Conservation (phyloP, 2,329 filamentous ascomycete genomes). For the Lasiodiplodia sp. region DNA sequence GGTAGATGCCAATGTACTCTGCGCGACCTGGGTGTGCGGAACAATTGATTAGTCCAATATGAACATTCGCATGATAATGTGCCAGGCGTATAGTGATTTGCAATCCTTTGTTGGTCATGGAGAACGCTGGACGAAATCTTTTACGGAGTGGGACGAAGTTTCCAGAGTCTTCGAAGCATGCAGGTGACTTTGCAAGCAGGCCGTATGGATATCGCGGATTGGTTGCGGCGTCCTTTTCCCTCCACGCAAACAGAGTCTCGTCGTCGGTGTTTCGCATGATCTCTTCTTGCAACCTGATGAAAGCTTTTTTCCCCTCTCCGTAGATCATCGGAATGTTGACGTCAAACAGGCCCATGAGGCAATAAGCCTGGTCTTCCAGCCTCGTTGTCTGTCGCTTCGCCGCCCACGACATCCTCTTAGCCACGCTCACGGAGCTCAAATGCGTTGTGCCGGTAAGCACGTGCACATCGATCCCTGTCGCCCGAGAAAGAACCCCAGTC, state of each 20-base stretch:
- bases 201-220: background rate
- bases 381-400: constrained; percentile 5
- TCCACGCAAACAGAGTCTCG: constrained; percentile 29
- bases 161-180: background rate
- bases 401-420: constrained; percentile 29
- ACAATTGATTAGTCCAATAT: background rate
- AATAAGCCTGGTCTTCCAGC: constrained; percentile 28
- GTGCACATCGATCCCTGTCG: background rate
- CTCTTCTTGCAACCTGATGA: constrained; percentile 31
- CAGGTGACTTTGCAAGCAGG: background rate
- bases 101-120: constrained; percentile 7
- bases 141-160: background rate
- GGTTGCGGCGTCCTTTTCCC: background rate
- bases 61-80: background rate
- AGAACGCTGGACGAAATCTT: background rate
- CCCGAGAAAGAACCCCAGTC: background rate
- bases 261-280: constrained; percentile 25
- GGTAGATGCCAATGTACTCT: background rate
- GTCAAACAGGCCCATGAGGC: constrained; percentile 29
- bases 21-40: too few relatives aligned
- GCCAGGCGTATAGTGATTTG: background rate
- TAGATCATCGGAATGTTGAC: constrained; percentile 31
- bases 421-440: constrained; percentile 3
- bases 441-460: constrained; percentile 6
- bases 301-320: constrained; percentile 27